These are phyloP conservation scores for Dioszegia crocea DNA, from an alignment of 768 basidiomycete species.

Conservation along the genomic window DNA sequence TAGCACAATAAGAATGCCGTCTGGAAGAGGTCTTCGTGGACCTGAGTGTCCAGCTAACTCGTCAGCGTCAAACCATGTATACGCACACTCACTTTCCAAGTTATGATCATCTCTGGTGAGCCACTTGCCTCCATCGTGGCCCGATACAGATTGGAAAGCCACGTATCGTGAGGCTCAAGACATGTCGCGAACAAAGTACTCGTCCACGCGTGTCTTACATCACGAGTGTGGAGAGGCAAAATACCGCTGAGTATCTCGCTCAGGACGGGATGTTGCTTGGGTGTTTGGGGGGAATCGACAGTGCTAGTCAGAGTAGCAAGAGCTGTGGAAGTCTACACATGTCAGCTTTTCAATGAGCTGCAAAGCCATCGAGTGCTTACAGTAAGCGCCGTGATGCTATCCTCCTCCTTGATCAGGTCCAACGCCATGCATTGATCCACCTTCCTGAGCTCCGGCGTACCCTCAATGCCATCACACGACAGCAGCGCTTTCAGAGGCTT, in stretches of 20 bases:
- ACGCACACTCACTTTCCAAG: conserved; percentile 29
- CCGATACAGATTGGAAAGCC: conserved; percentile 39
- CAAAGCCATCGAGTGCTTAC: no score
- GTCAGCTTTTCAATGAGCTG: no score
- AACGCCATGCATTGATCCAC: conserved; percentile 15
- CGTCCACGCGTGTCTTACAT: conserved; percentile 34
- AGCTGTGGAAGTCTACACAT: background rate
- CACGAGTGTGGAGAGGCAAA: conserved; percentile 20
- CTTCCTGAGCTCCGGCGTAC: conserved; percentile 12
- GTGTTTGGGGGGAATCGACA: background rate
- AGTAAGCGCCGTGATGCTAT: no score
- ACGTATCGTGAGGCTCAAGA: conserved; percentile 24
- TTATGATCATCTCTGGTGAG: conserved; percentile 29
- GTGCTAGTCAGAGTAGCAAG: background rate
- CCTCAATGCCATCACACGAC: conserved; percentile 6
- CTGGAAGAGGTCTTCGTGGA: conserved; percentile 40
- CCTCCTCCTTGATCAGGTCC: background rate
- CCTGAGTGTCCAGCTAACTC: conserved; percentile 30
- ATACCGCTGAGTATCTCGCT: conserved; percentile 31
- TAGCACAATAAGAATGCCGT: conserved; percentile 42
- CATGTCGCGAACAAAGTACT: conserved; percentile 27
- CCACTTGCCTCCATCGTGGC: conserved; percentile 34
- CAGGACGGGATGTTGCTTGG: conserved; percentile 28
- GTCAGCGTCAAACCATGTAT: conserved; percentile 1
- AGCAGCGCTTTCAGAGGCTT: conserved; percentile 30